Percentiles rank a stretch among this genome's conserved stretches.
Conservation (phyloP, 108 stramenopile genomes). For the Skeletonema potamos region DNA sequence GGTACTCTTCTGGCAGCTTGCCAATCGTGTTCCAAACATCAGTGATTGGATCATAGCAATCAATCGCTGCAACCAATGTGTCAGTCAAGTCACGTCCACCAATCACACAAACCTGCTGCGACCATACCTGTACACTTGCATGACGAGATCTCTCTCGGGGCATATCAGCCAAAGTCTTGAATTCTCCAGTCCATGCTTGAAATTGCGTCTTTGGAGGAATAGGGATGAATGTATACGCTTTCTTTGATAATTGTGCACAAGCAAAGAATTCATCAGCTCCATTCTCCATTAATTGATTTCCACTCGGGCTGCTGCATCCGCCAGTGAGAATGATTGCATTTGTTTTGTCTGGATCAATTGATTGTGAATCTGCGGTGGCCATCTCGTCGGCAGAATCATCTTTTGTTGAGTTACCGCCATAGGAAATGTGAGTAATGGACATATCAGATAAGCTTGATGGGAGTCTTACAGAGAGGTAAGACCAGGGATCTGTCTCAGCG, state of each 20-base stretch:
- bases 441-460: neutral
- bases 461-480: neutral
- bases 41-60: conserved; percentile 48
- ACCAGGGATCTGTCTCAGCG: neutral
- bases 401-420: neutral
- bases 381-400: neutral
- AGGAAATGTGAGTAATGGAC: neutral
- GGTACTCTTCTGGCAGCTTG: conserved; percentile 27
- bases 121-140: conserved; percentile 27
- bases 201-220: neutral
- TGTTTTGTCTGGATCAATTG: neutral
- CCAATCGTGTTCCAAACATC: conserved; percentile 43
- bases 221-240: neutral
- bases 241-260: neutral
- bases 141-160: conserved; percentile 49
- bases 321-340: neutral
- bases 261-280: neutral
- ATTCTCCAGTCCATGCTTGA: conserved; percentile 1
- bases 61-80: conserved; percentile 40
- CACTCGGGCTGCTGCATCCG: neutral
- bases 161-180: conserved; percentile 26
- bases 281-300: neutral
- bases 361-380: neutral
- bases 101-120: conserved; percentile 39
- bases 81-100: conserved; percentile 50